Evolutionary conservation across 257 asterid species (phyloP), one percentile per base, ranked within the genome.

Genomic region (Anisodus acutangulus): DNA sequence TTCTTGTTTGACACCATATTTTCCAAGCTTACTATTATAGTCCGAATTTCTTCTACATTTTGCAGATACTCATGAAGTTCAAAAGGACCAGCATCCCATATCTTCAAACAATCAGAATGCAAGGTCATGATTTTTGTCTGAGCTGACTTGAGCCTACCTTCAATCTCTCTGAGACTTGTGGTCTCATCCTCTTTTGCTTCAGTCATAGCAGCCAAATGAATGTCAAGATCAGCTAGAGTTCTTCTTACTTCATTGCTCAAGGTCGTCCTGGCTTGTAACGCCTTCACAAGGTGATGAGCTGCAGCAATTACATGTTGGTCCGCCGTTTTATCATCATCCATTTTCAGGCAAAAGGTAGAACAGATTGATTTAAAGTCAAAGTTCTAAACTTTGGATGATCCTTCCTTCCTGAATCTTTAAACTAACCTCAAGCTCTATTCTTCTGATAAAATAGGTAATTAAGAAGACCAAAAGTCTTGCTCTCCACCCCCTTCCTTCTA

Each of bases 221-320:
- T 16, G 83, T 87, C 92, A 9, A 92, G 89, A 63, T 89, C 88
- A 4, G 88, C 82, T 4, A 93, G 82, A 17, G 84, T 60, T 80
- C 78, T 88, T 58, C 84, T 89, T 63, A 71, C 72, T 16, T 87
- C 92, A 17, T 62, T 13, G 78, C 83, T 83, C 79, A 91, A 41
- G 82, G 17, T 84, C 80, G 82, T 86, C 9, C 89, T 90, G 12
- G 83, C 87, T 54, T 85, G 88, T 15, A 93, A 88, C 58, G 91
- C 93, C 90, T 88, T 92, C 74, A 91, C 83, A 83, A 91, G 87
- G 88, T 93, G 97, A 72, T 89, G 84, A 53, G 91, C 91, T 35
- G 94, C 97, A 12, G 91, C 91, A 74, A 90, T 86, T 60, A 92
- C 67, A 39, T 92, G 94, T 37, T 83, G 89, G 67, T 91, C 91